Conservation (phyloP, 2,329 filamentous ascomycete genomes). For the Hypoxylon sp. region DNA sequence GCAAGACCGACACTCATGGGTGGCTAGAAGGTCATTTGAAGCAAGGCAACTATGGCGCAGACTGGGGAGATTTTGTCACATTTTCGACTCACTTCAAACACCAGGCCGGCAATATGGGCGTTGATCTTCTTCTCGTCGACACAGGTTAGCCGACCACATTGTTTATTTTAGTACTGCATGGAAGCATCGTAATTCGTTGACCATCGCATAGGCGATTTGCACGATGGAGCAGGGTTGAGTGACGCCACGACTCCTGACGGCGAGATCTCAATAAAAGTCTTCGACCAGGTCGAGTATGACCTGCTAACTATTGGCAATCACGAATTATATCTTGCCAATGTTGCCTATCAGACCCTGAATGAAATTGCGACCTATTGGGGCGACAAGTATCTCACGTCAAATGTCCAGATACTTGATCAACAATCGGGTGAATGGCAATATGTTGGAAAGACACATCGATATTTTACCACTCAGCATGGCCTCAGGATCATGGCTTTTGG, state of each 20-base stretch:
- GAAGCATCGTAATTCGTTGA: neutral
- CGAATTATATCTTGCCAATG: slow-evolving; percentile 74
- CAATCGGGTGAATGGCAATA: slow-evolving; percentile 59
- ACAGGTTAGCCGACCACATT: slow-evolving; percentile 61
- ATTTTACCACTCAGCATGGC: slow-evolving; percentile 61
- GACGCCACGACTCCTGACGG: slow-evolving; percentile 73
- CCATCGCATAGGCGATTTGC: slow-evolving; percentile 65
- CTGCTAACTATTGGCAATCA: slow-evolving; percentile 67
- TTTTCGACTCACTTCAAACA: slow-evolving; percentile 73
- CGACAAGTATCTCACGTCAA: slow-evolving; percentile 62
- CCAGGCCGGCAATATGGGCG: slow-evolving; percentile 68
- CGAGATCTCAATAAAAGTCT: slow-evolving; percentile 64
- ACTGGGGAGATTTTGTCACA: slow-evolving; percentile 76
- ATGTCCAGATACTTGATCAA: slow-evolving; percentile 61
- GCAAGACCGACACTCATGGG: slow-evolving; percentile 70
- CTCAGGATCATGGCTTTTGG: slow-evolving; percentile 63
- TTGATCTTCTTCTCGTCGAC: slow-evolving; percentile 73
- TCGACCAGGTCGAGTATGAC: slow-evolving; percentile 61
- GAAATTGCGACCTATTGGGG: slow-evolving; percentile 71
- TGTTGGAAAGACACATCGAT: slow-evolving; percentile 61
- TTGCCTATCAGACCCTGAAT: slow-evolving; percentile 73
- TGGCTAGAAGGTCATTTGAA: slow-evolving; percentile 74
- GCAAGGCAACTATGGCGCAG: slow-evolving; percentile 74
- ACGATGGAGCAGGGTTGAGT: slow-evolving; percentile 74
- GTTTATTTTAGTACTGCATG: neutral